Percentiles rank a stretch among this genome's conserved stretches.
phyloP scores from a whole-genome alignment of 2,329 filamentous ascomycete species.

The Epichloe typhina region DNA sequence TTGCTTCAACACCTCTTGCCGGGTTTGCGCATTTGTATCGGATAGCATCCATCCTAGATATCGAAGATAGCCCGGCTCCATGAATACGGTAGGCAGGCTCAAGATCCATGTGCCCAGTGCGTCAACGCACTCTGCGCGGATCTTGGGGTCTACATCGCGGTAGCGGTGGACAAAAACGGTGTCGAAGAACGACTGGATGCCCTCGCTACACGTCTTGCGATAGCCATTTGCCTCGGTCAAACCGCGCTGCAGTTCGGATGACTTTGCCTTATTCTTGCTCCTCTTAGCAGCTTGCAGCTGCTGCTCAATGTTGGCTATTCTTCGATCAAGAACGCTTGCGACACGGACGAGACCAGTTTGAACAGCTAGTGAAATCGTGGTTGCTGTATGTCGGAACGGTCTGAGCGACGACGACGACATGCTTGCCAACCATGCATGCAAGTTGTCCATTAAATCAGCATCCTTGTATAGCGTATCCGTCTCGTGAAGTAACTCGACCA shows the following conservation, averaged over 20 bases:
- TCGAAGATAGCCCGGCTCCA: slow-evolving; percentile 78
- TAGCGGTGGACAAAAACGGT: slow-evolving; percentile 92
- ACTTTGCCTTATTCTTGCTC: slow-evolving; percentile 64
- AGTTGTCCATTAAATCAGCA: slow-evolving; percentile 67
- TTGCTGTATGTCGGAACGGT: slow-evolving; percentile 89
- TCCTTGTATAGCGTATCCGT: slow-evolving; percentile 73
- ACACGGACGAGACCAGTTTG: slow-evolving; percentile 65
- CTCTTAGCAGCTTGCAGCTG: slow-evolving; percentile 65
- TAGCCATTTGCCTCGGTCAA: slow-evolving; percentile 58
- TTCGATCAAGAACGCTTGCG: slow-evolving; percentile 55
- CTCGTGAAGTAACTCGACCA: slow-evolving; percentile 68
- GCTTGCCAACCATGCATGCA: slow-evolving; percentile 77
- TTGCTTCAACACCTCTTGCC: slow-evolving; percentile 78
- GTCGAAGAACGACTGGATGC: slow-evolving; percentile 78
- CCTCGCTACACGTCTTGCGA: slow-evolving; percentile 54
- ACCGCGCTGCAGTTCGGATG: slow-evolving; percentile 58
- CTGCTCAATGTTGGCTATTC: slow-evolving; percentile 62
- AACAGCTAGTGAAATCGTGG: slow-evolving; percentile 68
- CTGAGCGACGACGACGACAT: slow-evolving; percentile 82
- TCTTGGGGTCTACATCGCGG: slow-evolving; percentile 80
- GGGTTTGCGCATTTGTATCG: slow-evolving; percentile 59
- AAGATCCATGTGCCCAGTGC: slow-evolving; percentile 84
- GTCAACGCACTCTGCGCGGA: slow-evolving; percentile 77
- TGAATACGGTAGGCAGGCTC: slow-evolving; percentile 72
- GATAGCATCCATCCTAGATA: slow-evolving; percentile 95